Conservation (phyloP, 345 rosid genomes). For the Microthlaspi erraticum region DNA sequence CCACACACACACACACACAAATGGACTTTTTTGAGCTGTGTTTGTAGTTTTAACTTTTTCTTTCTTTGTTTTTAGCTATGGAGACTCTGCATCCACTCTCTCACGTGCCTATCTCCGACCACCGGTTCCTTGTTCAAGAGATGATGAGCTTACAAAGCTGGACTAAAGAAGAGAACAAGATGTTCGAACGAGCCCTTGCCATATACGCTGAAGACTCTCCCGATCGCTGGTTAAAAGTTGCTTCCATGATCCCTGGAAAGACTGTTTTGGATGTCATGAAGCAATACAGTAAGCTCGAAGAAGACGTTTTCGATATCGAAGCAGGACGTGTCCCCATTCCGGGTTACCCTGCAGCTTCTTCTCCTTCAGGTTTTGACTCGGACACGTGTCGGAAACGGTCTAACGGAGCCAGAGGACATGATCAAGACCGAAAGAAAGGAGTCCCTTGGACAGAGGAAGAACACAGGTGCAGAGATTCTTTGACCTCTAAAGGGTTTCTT, state of each 20-base stretch:
- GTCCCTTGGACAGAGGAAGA: conserved; percentile 99
- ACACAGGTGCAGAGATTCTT: conserved; percentile 62
- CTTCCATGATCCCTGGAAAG: conserved; percentile 76
- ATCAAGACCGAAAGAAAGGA: conserved; percentile 90
- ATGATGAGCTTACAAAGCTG: conserved; percentile 46
- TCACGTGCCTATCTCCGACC: conserved; percentile 42
- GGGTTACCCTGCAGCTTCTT: conserved; percentile 58
- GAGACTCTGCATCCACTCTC: conserved; percentile 61
- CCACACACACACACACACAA: neutral
- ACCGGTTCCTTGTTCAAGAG: conserved; percentile 43
- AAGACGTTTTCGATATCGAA: conserved; percentile 73
- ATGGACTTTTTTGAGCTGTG: conserved; percentile 28
- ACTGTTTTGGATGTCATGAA: conserved; percentile 67
- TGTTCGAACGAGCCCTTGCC: conserved; percentile 81
- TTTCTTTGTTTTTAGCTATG: conserved; percentile 41
- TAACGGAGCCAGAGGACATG: conserved; percentile 49
- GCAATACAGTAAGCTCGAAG: conserved; percentile 72
- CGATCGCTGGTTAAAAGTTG: conserved; percentile 72
- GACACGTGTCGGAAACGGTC: conserved; percentile 61
- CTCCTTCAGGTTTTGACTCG: conserved; percentile 46
- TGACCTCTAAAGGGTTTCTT: conserved; percentile 5
- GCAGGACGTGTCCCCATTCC: conserved; percentile 80
- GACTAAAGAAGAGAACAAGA: conserved; percentile 83
- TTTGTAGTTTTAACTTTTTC: conserved; percentile 20
- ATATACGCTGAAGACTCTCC: conserved; percentile 66